phyloP scores from a whole-genome alignment of 2,329 filamentous ascomycete genomes.

The Pestalotiopsis sp. region DNA sequence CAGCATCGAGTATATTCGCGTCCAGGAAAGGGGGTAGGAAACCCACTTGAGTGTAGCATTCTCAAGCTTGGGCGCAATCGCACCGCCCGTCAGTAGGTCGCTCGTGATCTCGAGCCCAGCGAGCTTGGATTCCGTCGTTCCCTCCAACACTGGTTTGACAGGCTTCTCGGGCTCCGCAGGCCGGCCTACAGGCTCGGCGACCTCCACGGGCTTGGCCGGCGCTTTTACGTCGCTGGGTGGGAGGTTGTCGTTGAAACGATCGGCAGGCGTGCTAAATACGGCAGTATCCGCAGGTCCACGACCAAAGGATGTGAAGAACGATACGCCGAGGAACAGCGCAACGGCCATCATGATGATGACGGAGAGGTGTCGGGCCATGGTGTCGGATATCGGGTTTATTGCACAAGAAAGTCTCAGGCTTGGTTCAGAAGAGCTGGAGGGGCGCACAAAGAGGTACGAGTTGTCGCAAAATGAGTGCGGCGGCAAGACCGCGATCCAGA shows the following conservation, averaged over 20 bases:
- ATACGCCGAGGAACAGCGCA: constrained; percentile 58
- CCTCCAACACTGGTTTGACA: constrained; percentile 14
- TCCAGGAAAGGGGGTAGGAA: background rate
- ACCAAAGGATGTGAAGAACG: constrained; percentile 59
- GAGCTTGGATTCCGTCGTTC: constrained; percentile 27
- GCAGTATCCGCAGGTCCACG: constrained; percentile 22
- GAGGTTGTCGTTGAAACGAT: constrained; percentile 1
- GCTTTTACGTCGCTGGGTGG: constrained; percentile 5
- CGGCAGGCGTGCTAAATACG: constrained; percentile 20
- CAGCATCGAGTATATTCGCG: background rate
- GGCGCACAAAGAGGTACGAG: background rate
- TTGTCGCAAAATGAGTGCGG: background rate
- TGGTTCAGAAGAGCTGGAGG: background rate
- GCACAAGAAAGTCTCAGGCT: background rate
- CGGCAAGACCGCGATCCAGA: background rate
- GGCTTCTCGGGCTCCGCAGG: background rate
- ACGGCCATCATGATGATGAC: constrained; percentile 57
- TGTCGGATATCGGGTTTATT: background rate
- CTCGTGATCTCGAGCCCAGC: constrained; percentile 47
- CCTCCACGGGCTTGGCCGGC: constrained; percentile 5
- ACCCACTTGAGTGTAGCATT: constrained; percentile 78
- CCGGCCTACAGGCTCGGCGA: background rate
- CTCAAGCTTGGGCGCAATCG: constrained; percentile 79
- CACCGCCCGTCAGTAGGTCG: constrained; percentile 63
- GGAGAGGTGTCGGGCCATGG: constrained; percentile 59